Base-by-base conservation (phyloP, 2,329 filamentous ascomycete species). In the Teratosphaeria gauchensis region DNA sequence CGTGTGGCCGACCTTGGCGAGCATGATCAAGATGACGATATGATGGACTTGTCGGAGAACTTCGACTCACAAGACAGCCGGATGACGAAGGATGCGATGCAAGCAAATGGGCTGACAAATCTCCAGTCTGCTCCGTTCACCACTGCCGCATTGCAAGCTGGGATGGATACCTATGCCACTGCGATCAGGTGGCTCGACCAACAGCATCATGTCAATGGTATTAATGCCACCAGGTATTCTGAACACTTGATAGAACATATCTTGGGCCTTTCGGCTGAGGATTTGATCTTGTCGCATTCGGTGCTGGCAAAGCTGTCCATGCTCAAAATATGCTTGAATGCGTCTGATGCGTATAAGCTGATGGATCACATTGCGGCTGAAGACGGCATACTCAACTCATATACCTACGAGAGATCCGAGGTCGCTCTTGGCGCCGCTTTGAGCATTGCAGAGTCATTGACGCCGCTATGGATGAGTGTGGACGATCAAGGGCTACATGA, bases 361-460 rank as follows among this genome's bases (percentile, higher is more conserved):
- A 69, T 84, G 12, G 75, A 77, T 56, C 70, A 76, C 60, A 65
- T 82, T 42, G 79, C 74, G 21, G 42, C 42, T 21, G 42, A 48
- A n/a, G 75, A 79, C 56, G 73, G 73, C 32, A 75, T 81, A 51
- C 69, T 85, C 2, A 72, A 74, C 54, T 75, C 78, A 2, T 82
- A 84, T 59, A 80, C 83, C 31, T 87, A 87, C 65, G 84, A 86
- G 59, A 84, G 84, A 63, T 92, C 87, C 61, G 92, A 96, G 73
- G 82, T 86, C 21, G 84, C 88, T 3, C 76, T 90, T 54, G 81
- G 80, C 52, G 76, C 85, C 19, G 87, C 85, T 62, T 78, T 95
- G 28, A 82, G 87, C 53, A 75, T 89, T 57, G 81, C 96, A 70
- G 76, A 82, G 56, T 83, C 81, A 38, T 79, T 90, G 56, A 81